Evolutionary conservation across 495 filamentous ascomycete species (phyloP).

Genomic region (Podospora appendiculata): DNA sequence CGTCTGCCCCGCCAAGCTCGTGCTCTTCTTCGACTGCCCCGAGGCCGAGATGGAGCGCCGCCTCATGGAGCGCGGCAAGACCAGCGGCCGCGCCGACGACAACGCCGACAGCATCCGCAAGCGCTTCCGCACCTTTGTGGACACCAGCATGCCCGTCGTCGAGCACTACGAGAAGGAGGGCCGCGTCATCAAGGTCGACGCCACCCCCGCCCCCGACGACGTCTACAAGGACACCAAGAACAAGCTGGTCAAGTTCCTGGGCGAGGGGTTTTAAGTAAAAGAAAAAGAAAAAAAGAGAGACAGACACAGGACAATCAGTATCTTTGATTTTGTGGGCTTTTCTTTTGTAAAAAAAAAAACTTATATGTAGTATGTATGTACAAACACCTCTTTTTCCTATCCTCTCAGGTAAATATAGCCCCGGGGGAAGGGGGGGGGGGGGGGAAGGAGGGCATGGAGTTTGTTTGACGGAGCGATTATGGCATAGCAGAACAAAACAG

Average conservation of each 20-base stretch:
- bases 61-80: constrained; percentile 83
- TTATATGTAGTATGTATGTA: too few relatives aligned
- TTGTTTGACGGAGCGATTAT: too few relatives aligned
- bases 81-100: constrained; percentile 82
- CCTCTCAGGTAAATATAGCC: too few relatives aligned
- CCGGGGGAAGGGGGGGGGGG: too few relatives aligned
- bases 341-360: too few relatives aligned
- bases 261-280: constrained; percentile 16
- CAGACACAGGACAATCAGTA: too few relatives aligned
- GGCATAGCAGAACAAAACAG: too few relatives aligned
- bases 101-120: constrained; percentile 94
- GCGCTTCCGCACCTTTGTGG: constrained; percentile 85
- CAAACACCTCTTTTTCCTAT: too few relatives aligned
- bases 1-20: constrained; percentile 73
- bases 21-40: constrained; percentile 85
- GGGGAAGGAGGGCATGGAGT: too few relatives aligned
- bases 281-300: too few relatives aligned
- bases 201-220: constrained; percentile 57
- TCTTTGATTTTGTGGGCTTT: too few relatives aligned
- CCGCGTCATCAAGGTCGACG: constrained; percentile 71
- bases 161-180: constrained; percentile 68
- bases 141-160: constrained; percentile 96
- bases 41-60: constrained; percentile 80
- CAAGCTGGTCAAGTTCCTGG: constrained; percentile 26
- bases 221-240: constrained; percentile 65